Conservation (phyloP, 768 basidiomycete genomes). For the Tricholoma terreum region DNA sequence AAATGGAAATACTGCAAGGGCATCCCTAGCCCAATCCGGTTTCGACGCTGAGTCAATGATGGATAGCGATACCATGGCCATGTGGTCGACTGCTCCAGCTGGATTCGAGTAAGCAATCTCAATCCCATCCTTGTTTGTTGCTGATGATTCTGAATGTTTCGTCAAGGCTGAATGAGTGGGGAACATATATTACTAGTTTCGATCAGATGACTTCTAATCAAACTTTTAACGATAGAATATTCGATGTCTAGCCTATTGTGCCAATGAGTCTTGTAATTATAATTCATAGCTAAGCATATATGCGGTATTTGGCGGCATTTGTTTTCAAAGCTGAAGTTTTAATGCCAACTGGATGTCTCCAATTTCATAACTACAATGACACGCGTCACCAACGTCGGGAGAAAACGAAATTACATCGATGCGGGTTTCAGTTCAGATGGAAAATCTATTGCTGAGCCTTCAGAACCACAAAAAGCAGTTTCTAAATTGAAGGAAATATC, state of each 20-base stretch:
- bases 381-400: conserved; percentile 69
- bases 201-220: conserved; percentile 27
- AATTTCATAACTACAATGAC: conserved; percentile 47
- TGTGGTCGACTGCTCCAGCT: conserved; percentile 62
- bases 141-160: not conserved
- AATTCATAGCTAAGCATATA: no score
- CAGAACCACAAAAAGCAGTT: conserved; percentile 3
- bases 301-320: not conserved
- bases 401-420: conserved; percentile 68
- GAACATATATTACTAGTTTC: conserved; percentile 37
- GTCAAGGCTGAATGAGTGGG: conserved; percentile 43
- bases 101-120: conserved; percentile 52
- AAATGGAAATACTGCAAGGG: not conserved
- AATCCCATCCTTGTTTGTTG: not conserved
- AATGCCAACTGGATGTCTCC: not conserved
- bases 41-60: conserved; percentile 24
- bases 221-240: not conserved
- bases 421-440: conserved; percentile 45
- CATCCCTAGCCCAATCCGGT: not conserved
- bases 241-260: no score
- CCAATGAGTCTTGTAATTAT: no score
- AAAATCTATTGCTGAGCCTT: conserved; percentile 13
- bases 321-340: not conserved
- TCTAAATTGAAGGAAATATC: conserved; percentile 1
- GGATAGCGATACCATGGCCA: conserved; percentile 51